A percentile compares a stretch with the other conserved stretches of the same genome.
Conservation (phyloP, 441 rosid genomes). For the Pelargonium citronellum region DNA sequence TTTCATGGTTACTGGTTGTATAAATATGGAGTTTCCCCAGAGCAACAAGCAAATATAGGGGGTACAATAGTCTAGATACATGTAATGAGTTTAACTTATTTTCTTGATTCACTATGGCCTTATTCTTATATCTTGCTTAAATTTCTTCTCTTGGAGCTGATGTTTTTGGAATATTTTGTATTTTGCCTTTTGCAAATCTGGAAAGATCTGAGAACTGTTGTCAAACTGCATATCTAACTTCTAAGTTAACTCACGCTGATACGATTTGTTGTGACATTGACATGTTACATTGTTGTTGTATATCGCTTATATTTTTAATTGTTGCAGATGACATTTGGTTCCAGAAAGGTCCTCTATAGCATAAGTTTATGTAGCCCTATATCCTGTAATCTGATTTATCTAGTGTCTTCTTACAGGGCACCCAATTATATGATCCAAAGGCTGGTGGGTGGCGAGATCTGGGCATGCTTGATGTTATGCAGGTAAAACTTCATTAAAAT, state of each 20-base stretch:
- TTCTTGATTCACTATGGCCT: not conserved
- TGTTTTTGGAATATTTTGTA: not conserved
- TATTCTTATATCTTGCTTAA: not conserved
- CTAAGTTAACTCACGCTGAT: not conserved
- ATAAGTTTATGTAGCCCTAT: not conserved
- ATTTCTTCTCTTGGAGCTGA: not conserved
- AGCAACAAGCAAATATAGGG: not conserved
- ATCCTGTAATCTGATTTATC: conserved; percentile 17
- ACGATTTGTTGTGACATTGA: not conserved
- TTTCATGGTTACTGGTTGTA: conserved; percentile 1
- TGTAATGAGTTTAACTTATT: not conserved
- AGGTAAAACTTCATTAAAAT: conserved; percentile 40
- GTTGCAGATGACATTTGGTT: conserved; percentile 1
- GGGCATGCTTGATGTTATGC: conserved; percentile 99
- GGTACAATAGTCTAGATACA: not conserved
- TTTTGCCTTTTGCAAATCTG: not conserved
- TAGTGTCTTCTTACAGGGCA: conserved; percentile 53
- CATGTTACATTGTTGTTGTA: no score
- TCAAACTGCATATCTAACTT: not conserved
- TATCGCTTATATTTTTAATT: conserved; percentile 1
- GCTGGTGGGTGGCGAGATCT: conserved; percentile 99
- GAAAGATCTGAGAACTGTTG: not conserved
- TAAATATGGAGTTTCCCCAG: conserved; percentile 14
- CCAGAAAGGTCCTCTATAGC: conserved; percentile 2
- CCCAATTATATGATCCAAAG: conserved; percentile 93